phyloP scores from a whole-genome alignment of 306 rosid genomes.

The Quercus aquifolioides region DNA sequence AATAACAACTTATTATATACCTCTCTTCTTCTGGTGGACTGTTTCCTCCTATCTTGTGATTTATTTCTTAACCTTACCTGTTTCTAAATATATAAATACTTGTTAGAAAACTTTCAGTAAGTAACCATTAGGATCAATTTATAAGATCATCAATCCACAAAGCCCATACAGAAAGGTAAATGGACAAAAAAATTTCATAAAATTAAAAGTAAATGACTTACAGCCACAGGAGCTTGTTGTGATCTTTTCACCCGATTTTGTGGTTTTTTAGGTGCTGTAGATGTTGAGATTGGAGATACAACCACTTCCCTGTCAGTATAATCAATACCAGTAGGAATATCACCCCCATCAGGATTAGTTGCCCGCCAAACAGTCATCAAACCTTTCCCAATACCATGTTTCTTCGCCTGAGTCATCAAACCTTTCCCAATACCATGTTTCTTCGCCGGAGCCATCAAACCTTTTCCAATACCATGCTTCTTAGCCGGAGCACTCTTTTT shows the following conservation, averaged over 20 bases:
- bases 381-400: slow-evolving; percentile 94
- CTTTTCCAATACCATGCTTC: slow-evolving; percentile 85
- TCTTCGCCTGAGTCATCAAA: slow-evolving; percentile 64
- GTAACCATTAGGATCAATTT: slow-evolving; percentile 13
- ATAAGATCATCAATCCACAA: slow-evolving; percentile 13
- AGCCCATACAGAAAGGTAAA: slow-evolving; percentile 15
- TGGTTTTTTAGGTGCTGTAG: slow-evolving; percentile 21
- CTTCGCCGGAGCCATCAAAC: slow-evolving; percentile 67
- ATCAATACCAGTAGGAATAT: slow-evolving; percentile 49
- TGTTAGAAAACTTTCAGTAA: slow-evolving; percentile 26
- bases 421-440: slow-evolving; percentile 95
- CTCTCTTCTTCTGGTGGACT: slow-evolving; percentile 39
- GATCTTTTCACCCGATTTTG: slow-evolving; percentile 39
- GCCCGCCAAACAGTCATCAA: slow-evolving; percentile 95
- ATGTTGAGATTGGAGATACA: slow-evolving; percentile 29
- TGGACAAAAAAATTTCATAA: neutral
- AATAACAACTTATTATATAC: slow-evolving; percentile 32
- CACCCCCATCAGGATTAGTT: slow-evolving; percentile 63
- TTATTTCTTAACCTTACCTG: slow-evolving; percentile 61
- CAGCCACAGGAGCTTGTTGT: slow-evolving; percentile 31
- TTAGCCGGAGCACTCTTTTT: neutral
- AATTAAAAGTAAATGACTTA: slow-evolving; percentile 32
- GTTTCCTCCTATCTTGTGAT: slow-evolving; percentile 57
- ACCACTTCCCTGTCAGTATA: slow-evolving; percentile 34
- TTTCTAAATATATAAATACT: slow-evolving; percentile 24